phyloP scores from a whole-genome alignment of 2,329 filamentous ascomycete genomes.

The Fusarium brachygibbosum region DNA sequence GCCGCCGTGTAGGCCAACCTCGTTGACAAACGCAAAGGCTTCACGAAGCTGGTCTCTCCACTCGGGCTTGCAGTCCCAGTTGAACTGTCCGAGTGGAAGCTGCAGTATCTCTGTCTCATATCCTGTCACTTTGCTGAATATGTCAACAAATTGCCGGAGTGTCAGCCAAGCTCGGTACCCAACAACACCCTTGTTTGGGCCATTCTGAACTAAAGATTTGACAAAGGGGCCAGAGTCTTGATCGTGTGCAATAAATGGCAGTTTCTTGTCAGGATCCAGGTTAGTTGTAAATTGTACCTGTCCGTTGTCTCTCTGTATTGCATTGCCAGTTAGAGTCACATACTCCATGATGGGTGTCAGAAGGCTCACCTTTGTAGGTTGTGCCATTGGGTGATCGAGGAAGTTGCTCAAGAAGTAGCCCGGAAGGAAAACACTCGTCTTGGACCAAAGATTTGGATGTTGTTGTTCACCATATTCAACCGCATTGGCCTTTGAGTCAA shows the following conservation, averaged over 20 bases:
- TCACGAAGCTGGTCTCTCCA: neutral
- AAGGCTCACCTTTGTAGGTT: conserved; percentile 3
- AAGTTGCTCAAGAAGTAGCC: conserved; percentile 12
- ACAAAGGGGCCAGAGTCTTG: conserved; percentile 9
- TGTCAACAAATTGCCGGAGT: neutral
- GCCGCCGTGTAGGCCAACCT: conserved; percentile 11
- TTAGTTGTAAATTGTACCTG: conserved; percentile 12
- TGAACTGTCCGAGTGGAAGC: neutral
- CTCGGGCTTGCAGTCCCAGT: neutral
- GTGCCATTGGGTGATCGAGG: conserved; percentile 13
- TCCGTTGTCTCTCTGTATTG: conserved; percentile 1
- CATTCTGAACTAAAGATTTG: neutral
- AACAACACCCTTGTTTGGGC: neutral
- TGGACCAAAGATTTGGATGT: conserved; percentile 9
- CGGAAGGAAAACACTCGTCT: conserved; percentile 10
- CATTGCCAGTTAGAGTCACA: conserved; percentile 1
- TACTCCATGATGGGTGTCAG: neutral
- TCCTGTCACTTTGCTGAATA: conserved; percentile 1
- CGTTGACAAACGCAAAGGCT: conserved; percentile 9
- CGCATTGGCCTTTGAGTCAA: conserved; percentile 17
- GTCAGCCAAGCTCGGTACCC: conserved; percentile 16
- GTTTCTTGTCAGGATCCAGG: conserved; percentile 1
- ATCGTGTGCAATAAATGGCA: conserved; percentile 12
- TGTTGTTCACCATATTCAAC: neutral
- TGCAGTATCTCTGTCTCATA: neutral